Conservation (phyloP, 2,329 filamentous ascomycete species). For the Beauveria sp. region DNA sequence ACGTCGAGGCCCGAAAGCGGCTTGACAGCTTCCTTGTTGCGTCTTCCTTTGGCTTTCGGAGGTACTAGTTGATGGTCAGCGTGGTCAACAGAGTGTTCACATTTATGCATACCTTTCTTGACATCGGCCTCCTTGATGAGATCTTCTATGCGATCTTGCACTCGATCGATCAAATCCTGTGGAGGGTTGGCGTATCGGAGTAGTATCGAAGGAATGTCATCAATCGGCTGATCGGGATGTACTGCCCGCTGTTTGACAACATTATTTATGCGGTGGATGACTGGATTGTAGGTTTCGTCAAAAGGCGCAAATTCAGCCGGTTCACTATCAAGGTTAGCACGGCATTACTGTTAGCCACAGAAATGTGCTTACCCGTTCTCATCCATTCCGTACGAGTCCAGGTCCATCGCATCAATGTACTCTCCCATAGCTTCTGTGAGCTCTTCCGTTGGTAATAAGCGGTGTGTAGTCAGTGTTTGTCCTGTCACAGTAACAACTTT, state of each 20-base stretch:
- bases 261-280: slow-evolving; percentile 82
- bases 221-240: slow-evolving; percentile 57
- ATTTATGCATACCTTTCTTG: slow-evolving; percentile 60
- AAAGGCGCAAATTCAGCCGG: slow-evolving; percentile 63
- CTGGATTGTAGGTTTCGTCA: slow-evolving; percentile 76
- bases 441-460: slow-evolving; percentile 69
- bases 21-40: slow-evolving; percentile 62
- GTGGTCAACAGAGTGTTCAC: not conserved
- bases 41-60: slow-evolving; percentile 68
- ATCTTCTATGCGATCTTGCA: slow-evolving; percentile 49
- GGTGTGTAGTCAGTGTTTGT: slow-evolving; percentile 70
- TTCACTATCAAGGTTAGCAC: slow-evolving; percentile 26
- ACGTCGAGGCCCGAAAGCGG: slow-evolving; percentile 88
- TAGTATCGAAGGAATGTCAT: slow-evolving; percentile 55
- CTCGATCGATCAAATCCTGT: slow-evolving; percentile 52
- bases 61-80: slow-evolving; percentile 49
- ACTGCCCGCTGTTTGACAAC: slow-evolving; percentile 78
- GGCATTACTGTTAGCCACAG: too few relatives aligned
- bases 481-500: slow-evolving; percentile 82
- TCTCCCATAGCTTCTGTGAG: slow-evolving; percentile 77
- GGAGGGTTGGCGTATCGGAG: slow-evolving; percentile 69
- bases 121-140: slow-evolving; percentile 67
- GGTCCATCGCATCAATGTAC: slow-evolving; percentile 89
- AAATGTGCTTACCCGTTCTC: slow-evolving; percentile 57
- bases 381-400: slow-evolving; percentile 62